Percentiles rank a stretch among this genome's conserved stretches.
Conservation (phyloP, 2,329 filamentous ascomycete species). For the Fusarium verticillioides region DNA sequence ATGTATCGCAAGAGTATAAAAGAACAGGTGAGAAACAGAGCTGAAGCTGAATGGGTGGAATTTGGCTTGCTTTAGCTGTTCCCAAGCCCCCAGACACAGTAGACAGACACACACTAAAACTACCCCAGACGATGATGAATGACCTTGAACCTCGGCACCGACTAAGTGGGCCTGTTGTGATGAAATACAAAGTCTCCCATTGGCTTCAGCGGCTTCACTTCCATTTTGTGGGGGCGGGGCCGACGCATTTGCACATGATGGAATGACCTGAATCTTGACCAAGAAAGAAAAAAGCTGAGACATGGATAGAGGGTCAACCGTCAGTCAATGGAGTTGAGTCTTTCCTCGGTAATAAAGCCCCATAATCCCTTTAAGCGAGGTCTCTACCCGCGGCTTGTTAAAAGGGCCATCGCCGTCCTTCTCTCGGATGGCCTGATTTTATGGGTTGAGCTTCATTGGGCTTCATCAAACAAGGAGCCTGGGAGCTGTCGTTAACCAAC, state of each 20-base stretch:
- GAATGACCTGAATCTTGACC: background rate
- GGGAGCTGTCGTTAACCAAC: background rate
- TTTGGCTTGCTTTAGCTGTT: background rate
- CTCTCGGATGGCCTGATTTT: background rate
- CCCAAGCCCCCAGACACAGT: background rate
- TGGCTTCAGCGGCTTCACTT: conserved; percentile 27
- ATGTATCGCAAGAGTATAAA: background rate
- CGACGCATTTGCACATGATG: conserved; percentile 31
- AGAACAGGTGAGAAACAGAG: background rate
- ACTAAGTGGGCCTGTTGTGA: conserved; percentile 28
- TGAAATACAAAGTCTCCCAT: conserved; percentile 31
- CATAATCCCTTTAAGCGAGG: background rate
- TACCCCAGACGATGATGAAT: conserved; percentile 22
- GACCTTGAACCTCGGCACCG: conserved; percentile 37
- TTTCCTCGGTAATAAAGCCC: conserved; percentile 7
- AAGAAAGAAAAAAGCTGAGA: background rate
- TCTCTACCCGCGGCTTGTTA: background rate
- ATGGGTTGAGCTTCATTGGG: background rate
- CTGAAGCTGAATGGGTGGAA: background rate
- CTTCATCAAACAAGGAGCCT: background rate
- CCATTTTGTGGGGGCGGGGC: conserved; percentile 39
- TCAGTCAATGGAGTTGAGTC: conserved; percentile 30
- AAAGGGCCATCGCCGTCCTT: background rate
- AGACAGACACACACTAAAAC: background rate
- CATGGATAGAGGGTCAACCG: background rate